Conservation (phyloP, 2,329 filamentous ascomycete genomes). For the Colletotrichum magnum region DNA sequence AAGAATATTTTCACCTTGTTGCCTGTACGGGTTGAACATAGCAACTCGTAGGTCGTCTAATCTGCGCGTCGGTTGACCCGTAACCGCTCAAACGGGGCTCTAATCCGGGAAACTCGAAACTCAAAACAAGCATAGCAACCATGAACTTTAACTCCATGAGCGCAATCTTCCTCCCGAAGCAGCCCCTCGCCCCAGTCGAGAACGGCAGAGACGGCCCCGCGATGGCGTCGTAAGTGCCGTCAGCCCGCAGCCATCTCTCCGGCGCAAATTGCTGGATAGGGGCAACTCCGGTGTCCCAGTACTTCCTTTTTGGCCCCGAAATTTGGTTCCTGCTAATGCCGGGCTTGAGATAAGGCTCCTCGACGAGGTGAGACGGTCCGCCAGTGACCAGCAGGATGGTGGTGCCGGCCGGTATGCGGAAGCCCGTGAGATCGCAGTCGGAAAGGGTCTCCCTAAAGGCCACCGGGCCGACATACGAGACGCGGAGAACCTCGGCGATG, state of each 20-base stretch:
- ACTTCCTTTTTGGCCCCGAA: not conserved
- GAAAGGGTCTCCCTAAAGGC: not conserved
- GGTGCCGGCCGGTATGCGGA: not conserved
- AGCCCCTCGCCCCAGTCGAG: not conserved
- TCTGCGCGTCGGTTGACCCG: not conserved
- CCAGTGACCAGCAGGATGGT: not conserved
- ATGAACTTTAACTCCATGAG: conserved; percentile 2
- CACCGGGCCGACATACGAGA: not conserved
- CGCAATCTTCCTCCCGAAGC: conserved; percentile 5
- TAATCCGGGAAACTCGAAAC: not conserved
- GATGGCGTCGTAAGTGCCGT: conserved; percentile 2
- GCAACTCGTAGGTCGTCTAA: not conserved
- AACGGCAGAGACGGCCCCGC: conserved; percentile 8
- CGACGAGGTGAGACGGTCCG: not conserved
- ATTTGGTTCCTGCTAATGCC: not conserved
- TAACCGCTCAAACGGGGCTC: not conserved
- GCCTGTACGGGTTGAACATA: not conserved
- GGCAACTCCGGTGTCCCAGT: not conserved
- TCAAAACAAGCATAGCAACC: not conserved
- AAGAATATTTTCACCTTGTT: not conserved
- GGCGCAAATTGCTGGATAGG: not conserved
- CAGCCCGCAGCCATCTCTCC: not conserved
- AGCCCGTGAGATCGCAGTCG: not conserved
- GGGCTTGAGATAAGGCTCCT: not conserved
- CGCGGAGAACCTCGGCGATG: not conserved